Percentiles rank a stretch among this genome's conserved stretches.
Evolutionary conservation across 192 early-diverging fungal genomes (phyloP).

Genomic region (Coemansia sp.): DNA sequence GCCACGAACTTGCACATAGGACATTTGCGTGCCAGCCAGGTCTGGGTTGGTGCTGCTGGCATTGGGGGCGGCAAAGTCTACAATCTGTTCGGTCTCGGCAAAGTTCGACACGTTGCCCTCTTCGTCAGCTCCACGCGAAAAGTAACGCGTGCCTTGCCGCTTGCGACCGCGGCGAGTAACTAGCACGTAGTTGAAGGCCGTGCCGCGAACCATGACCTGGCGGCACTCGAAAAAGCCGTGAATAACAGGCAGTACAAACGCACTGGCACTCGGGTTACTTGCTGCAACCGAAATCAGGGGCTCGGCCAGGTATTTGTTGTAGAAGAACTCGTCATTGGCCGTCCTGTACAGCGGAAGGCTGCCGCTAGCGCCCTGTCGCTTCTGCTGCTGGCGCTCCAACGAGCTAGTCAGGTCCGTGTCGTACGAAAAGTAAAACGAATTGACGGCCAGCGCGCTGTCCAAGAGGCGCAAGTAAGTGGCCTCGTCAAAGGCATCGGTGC

Average conservation of each 20-base stretch:
- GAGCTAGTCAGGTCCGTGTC: conserved; percentile 83
- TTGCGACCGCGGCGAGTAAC: conserved; percentile 80
- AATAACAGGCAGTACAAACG: conserved; percentile 87
- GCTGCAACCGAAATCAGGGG: conserved; percentile 63
- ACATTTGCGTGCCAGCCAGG: conserved; percentile 45
- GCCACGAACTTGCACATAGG: conserved; percentile 92
- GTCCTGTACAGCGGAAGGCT: conserved; percentile 19
- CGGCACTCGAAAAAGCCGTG: conserved; percentile 77
- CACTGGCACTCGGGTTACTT: conserved; percentile 36
- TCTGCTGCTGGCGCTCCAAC: conserved; percentile 65
- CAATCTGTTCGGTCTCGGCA: conserved; percentile 95
- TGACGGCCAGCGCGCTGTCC: conserved; percentile 52
- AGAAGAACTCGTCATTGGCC: conserved; percentile 94
- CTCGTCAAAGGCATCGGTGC: conserved; percentile 57
- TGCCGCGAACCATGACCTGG: conserved; percentile 60
- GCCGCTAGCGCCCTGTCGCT: conserved; percentile 8
- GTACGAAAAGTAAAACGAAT: conserved; percentile 82
- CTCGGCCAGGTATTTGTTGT: conserved; percentile 73
- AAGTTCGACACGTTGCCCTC: conserved; percentile 94
- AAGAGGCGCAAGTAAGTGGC: conserved; percentile 61
- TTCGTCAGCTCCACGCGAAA: conserved; percentile 89
- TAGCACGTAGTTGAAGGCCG: conserved; percentile 75
- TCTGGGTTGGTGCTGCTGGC: conserved; percentile 12
- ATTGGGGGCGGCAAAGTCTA: conserved; percentile 57
- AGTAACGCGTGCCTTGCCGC: conserved; percentile 86